These are phyloP conservation scores for Hordeum marinum DNA, from an alignment of 176 grass and related monocot genomes.

Conservation along the genomic window DNA sequence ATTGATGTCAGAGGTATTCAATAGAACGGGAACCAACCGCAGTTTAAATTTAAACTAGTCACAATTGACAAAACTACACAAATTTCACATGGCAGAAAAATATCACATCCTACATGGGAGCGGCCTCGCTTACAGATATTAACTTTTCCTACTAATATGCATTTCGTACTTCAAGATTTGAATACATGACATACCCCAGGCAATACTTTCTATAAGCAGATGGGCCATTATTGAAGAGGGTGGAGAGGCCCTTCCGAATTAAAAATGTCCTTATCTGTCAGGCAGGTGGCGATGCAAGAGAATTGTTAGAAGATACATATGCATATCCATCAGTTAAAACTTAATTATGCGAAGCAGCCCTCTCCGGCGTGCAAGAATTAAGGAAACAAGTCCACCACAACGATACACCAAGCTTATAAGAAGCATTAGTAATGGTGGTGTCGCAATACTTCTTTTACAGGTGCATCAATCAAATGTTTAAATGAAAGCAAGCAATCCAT, in stretches of 20 bases:
- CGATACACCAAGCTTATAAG: neutral
- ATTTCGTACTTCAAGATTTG: neutral
- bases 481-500: neutral
- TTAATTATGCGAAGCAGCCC: neutral
- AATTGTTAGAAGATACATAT: neutral
- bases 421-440: neutral
- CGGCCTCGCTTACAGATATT: neutral
- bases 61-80: neutral
- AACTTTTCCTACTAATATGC: neutral
- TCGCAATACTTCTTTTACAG: neutral
- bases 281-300: neutral
- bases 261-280: neutral
- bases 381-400: neutral
- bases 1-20: constrained; percentile 22
- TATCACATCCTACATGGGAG: neutral
- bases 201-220: constrained; percentile 73
- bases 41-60: neutral
- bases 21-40: neutral
- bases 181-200: constrained; percentile 50
- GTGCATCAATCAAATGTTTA: neutral
- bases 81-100: neutral
- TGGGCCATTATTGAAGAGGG: constrained; percentile 68
- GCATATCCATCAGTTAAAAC: neutral
- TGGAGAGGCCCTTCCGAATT: constrained; percentile 28
- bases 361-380: neutral